Evolutionary conservation across 164 flowering plant species (phyloP).

Genomic region (grape (Vitis vinifera)): DNA sequence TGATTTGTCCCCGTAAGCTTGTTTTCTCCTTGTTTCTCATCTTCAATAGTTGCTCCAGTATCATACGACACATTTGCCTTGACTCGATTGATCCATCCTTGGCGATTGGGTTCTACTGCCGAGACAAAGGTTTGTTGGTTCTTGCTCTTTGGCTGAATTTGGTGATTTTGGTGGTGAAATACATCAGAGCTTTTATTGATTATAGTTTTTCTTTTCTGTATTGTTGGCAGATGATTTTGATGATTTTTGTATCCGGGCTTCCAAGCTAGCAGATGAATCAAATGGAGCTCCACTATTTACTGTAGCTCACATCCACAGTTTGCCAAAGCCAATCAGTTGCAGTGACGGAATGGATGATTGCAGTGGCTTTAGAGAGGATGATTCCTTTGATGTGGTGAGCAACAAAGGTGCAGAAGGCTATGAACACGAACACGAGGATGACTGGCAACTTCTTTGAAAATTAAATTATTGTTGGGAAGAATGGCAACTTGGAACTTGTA

Average conservation of each 20-base stretch:
- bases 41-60: conserved; percentile 30
- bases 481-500: no score
- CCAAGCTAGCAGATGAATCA: conserved; percentile 69
- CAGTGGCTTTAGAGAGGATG: conserved; percentile 20
- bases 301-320: conserved; percentile 38
- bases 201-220: neutral
- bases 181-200: neutral
- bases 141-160: neutral
- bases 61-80: conserved; percentile 56
- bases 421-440: conserved; percentile 53
- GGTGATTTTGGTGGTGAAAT: neutral
- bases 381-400: conserved; percentile 25
- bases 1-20: neutral
- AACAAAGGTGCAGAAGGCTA: conserved; percentile 19
- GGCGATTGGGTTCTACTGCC: conserved; percentile 94
- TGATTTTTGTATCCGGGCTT: conserved; percentile 76
- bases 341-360: conserved; percentile 11
- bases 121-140: conserved; percentile 59
- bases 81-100: conserved; percentile 85
- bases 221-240: conserved; percentile 74
- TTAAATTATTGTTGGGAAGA: no score
- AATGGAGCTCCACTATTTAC: conserved; percentile 89
- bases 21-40: neutral
- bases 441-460: conserved; percentile 83
- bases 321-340: conserved; percentile 25